These are phyloP conservation scores for Schrenkiella parvula DNA, from an alignment of 345 rosid genomes.

Conservation along the genomic window DNA sequence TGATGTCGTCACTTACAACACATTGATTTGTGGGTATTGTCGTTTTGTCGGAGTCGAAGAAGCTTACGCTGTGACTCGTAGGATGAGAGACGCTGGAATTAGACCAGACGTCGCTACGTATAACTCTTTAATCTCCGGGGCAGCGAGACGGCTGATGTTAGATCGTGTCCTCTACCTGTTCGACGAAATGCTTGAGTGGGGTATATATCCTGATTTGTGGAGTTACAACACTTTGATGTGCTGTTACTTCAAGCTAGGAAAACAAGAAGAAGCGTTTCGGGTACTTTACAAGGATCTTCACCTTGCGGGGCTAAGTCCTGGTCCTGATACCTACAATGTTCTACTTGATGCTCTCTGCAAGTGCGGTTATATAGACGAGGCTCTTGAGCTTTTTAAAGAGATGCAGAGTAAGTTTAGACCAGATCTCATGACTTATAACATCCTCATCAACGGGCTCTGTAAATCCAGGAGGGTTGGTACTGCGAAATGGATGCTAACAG, in stretches of 20 bases:
- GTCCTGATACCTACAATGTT: conserved; percentile 56
- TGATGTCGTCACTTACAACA: conserved; percentile 81
- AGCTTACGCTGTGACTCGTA: conserved; percentile 49
- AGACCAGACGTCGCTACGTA: conserved; percentile 56
- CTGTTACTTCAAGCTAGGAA: conserved; percentile 62
- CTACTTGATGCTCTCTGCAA: conserved; percentile 80
- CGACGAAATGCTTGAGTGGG: conserved; percentile 71
- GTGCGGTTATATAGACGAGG: conserved; percentile 47
- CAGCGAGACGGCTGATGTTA: conserved; percentile 40
- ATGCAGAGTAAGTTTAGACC: conserved; percentile 53
- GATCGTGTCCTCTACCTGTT: conserved; percentile 51
- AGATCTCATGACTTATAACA: conserved; percentile 56
- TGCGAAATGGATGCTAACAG: conserved; percentile 57
- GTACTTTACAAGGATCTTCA: conserved; percentile 47
- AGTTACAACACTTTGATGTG: conserved; percentile 83
- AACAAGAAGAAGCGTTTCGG: conserved; percentile 56
- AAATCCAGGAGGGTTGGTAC: conserved; percentile 44
- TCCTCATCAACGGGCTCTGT: conserved; percentile 73
- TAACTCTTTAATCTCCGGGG: conserved; percentile 72
- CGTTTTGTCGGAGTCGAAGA: conserved; percentile 54
- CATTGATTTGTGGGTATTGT: conserved; percentile 56
- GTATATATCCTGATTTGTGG: conserved; percentile 69
- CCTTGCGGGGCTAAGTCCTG: conserved; percentile 31
- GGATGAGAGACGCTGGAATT: conserved; percentile 72
- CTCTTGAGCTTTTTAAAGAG: conserved; percentile 55